Conservation (phyloP, 345 rosid species). For the Clarkia xantiana region DNA sequence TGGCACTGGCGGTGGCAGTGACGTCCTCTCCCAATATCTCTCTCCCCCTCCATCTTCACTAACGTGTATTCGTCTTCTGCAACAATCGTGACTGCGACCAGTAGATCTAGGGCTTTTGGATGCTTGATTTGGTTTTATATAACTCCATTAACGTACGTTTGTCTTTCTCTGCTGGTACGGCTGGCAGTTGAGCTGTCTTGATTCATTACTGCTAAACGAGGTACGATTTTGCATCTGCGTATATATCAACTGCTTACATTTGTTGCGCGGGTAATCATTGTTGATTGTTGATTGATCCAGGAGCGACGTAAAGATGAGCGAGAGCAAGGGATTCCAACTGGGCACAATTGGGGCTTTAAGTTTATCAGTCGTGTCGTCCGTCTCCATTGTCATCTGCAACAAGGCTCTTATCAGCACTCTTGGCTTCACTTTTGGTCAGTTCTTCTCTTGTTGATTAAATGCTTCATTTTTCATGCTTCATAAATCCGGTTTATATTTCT, state of each 20-base stretch:
- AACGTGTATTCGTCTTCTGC: neutral
- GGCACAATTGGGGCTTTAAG: conserved; percentile 91
- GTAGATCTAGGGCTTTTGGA: conserved; percentile 41
- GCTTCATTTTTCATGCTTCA: neutral
- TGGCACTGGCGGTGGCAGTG: too few species aligned
- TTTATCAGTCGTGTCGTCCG: conserved; percentile 97
- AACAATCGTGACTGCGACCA: neutral
- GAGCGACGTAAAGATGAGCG: conserved; percentile 44
- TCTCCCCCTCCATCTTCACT: neutral
- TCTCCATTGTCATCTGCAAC: conserved; percentile 97
- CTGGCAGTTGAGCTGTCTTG: conserved; percentile 13
- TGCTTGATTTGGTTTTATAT: conserved; percentile 5
- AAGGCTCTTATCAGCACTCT: conserved; percentile 96
- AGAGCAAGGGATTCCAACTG: conserved; percentile 77
- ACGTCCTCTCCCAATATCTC: neutral
- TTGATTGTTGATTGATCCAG: conserved; percentile 18
- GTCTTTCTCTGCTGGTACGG: neutral
- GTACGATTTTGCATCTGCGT: too few species aligned
- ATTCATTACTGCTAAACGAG: too few species aligned
- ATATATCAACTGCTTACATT: neutral
- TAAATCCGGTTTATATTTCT: too few species aligned
- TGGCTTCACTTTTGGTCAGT: conserved; percentile 85
- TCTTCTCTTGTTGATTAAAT: neutral
- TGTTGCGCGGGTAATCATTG: neutral
- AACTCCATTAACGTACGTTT: neutral